Percentiles rank a stretch among this genome's conserved stretches.
These are phyloP conservation scores for Pseudophaeomoniella oleicola DNA, from an alignment of 2,329 filamentous ascomycete genomes.

Conservation along the genomic window DNA sequence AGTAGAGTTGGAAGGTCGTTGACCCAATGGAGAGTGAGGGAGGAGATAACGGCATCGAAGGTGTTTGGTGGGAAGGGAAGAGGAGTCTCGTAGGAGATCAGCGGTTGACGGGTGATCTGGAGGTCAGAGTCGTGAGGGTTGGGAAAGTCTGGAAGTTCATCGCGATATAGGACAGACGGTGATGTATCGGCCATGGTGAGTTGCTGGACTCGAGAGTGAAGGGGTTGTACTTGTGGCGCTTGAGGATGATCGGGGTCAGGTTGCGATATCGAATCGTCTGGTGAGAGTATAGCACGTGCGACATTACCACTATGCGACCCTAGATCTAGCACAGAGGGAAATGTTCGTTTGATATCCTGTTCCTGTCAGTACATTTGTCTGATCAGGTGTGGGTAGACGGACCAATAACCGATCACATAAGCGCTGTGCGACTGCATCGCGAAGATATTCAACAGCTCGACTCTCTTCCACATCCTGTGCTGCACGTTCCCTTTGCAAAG, in stretches of 20 bases:
- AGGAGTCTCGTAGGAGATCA: constrained; percentile 46
- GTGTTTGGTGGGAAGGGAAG: constrained; percentile 61
- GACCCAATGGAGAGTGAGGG: constrained; percentile 87
- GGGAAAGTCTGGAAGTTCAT: constrained; percentile 44
- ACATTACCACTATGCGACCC: constrained; percentile 95
- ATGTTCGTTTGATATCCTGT: constrained; percentile 82
- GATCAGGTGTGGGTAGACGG: constrained; percentile 10
- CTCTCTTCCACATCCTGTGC: constrained; percentile 56
- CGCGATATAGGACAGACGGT: constrained; percentile 61
- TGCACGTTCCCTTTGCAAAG: constrained; percentile 79
- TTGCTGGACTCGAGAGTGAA: constrained; percentile 56
- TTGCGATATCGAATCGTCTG: no score
- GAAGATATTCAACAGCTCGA: constrained; percentile 77
- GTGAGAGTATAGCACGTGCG: constrained; percentile 59
- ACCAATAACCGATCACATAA: constrained; percentile 76
- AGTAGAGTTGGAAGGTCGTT: constrained; percentile 85
- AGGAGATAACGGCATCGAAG: constrained; percentile 85
- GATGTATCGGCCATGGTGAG: constrained; percentile 77
- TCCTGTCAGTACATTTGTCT: constrained; percentile 3
- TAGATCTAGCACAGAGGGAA: constrained; percentile 73
- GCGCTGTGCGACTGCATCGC: constrained; percentile 76
- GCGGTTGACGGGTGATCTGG: constrained; percentile 56
- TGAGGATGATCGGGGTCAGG: constrained; percentile 24
- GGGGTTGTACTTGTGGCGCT: constrained; percentile 43
- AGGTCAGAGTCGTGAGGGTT: constrained; percentile 47